Evolutionary conservation across 495 filamentous ascomycete species (phyloP).

Genomic region (Cryomyces minteri): DNA sequence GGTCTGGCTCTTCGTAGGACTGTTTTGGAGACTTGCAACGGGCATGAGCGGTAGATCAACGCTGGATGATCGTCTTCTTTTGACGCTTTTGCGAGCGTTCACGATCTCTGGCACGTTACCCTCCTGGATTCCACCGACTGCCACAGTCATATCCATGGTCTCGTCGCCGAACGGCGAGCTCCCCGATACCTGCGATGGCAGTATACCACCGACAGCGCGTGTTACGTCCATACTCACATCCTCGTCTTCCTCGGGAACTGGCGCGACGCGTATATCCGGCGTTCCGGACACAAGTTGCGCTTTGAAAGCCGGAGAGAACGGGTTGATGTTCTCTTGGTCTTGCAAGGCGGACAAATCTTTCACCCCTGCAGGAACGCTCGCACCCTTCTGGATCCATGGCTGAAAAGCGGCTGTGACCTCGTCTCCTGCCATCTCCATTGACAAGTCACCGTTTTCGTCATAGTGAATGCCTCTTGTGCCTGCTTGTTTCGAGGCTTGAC

Average conservation of each 20-base stretch:
- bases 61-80: conserved; percentile 10
- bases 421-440: conserved; percentile 60
- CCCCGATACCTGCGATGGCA: conserved; percentile 11
- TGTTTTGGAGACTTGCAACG: conserved; percentile 4
- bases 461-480: conserved; percentile 43
- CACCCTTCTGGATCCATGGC: conserved; percentile 41
- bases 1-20: conserved; percentile 8
- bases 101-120: not conserved
- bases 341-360: conserved; percentile 16
- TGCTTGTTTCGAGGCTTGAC: conserved; percentile 54
- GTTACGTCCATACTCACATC: conserved; percentile 35
- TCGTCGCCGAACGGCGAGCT: conserved; percentile 11
- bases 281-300: conserved; percentile 6
- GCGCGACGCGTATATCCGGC: not conserved
- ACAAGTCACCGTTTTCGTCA: conserved; percentile 41
- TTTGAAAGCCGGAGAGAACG: conserved; percentile 22
- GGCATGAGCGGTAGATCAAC: not conserved
- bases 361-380: conserved; percentile 20
- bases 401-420: conserved; percentile 61
- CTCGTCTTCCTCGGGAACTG: conserved; percentile 11
- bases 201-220: conserved; percentile 25
- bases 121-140: conserved; percentile 18
- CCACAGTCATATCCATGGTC: conserved; percentile 24
- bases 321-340: conserved; percentile 45
- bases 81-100: conserved; percentile 9